Evolutionary conservation across 192 early-diverging fungal genomes (phyloP).

Genomic region (Backusella liffmaniae): DNA sequence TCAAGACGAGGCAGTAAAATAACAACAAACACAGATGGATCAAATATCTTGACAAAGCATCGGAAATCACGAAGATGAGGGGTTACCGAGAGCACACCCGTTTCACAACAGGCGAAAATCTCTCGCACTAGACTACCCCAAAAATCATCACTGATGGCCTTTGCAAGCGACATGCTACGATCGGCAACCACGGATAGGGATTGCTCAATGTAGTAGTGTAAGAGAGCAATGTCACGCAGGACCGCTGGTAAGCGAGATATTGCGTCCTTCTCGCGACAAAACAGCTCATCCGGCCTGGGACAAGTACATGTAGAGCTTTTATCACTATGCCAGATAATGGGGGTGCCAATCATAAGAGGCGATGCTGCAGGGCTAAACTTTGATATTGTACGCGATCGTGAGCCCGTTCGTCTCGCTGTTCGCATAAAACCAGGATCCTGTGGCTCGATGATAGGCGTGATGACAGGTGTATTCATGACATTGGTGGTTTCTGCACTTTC

Average conservation of each 20-base stretch:
- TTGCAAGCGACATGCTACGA: constrained; percentile 44
- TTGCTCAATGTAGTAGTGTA: constrained; percentile 55
- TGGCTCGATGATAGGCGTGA: background rate
- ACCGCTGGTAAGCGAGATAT: constrained; percentile 22
- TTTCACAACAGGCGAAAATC: constrained; percentile 29
- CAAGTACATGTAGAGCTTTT: constrained; percentile 19
- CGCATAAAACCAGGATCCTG: background rate
- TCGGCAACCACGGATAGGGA: constrained; percentile 45
- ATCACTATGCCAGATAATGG: constrained; percentile 11
- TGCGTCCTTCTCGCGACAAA: constrained; percentile 21
- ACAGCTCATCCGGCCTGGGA: constrained; percentile 19
- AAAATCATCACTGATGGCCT: constrained; percentile 37
- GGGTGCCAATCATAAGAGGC: background rate
- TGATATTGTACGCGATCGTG: background rate
- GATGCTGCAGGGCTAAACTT: constrained; percentile 20
- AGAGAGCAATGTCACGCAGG: constrained; percentile 43
- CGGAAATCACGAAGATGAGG: constrained; percentile 44
- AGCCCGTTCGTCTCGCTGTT: background rate
- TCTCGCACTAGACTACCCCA: constrained; percentile 38
- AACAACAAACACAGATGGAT: constrained; percentile 45
- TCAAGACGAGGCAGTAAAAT: constrained; percentile 44
- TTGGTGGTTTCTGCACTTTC: background rate
- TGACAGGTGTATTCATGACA: background rate
- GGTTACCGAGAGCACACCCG: constrained; percentile 34
- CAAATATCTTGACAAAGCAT: constrained; percentile 57